Evolutionary conservation across 169 alveolate species (phyloP).

Genomic region (Theileria orientalis): DNA sequence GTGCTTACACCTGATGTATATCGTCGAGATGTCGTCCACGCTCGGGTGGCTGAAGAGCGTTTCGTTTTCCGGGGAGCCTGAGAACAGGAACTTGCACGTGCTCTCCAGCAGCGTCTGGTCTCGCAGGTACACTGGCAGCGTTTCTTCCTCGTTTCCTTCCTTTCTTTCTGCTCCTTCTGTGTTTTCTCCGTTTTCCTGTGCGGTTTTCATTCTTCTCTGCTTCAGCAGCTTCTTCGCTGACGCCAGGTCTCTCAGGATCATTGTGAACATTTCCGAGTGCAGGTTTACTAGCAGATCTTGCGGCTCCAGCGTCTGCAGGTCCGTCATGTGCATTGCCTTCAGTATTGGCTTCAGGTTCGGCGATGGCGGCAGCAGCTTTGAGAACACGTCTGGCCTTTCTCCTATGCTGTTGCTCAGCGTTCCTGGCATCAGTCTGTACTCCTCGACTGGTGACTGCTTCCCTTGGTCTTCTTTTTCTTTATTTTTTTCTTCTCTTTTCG

Average conservation of each 20-base stretch:
- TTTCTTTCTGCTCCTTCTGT: background rate
- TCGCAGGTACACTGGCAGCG: conserved; percentile 43
- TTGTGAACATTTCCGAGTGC: conserved; percentile 77
- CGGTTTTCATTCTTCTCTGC: conserved; percentile 34
- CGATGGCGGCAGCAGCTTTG: conserved; percentile 63
- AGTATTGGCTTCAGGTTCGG: conserved; percentile 70
- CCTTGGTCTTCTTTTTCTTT: background rate
- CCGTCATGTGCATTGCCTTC: conserved; percentile 78
- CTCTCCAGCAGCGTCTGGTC: conserved; percentile 68
- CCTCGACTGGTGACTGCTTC: background rate
- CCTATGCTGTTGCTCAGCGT: conserved; percentile 62
- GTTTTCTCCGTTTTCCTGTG: background rate
- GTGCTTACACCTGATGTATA: conserved; percentile 66
- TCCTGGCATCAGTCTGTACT: conserved; percentile 53
- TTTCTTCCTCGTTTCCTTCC: conserved; percentile 18
- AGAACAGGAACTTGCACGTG: conserved; percentile 72
- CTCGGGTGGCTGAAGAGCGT: conserved; percentile 61
- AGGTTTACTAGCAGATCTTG: conserved; percentile 76
- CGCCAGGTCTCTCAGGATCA: conserved; percentile 67
- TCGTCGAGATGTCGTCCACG: conserved; percentile 53
- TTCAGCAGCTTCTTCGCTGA: conserved; percentile 44
- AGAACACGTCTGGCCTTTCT: conserved; percentile 45
- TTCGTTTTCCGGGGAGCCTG: conserved; percentile 72
- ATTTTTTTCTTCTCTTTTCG: background rate
- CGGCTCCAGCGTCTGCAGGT: conserved; percentile 75